Evolutionary conservation across 345 rosid species (phyloP), one percentile per base, ranked within the genome.

Genomic region (Lepidium didymum): DNA sequence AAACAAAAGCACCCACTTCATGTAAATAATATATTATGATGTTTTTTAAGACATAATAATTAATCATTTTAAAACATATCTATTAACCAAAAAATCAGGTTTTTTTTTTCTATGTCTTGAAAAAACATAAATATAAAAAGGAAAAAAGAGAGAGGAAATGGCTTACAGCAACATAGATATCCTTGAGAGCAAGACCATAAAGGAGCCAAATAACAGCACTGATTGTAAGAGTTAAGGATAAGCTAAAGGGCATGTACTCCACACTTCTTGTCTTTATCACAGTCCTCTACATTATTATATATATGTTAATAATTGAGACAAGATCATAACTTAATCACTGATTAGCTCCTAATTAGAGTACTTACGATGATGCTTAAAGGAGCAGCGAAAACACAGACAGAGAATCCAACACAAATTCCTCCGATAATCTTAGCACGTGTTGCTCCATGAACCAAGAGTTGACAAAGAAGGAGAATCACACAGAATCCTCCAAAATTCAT

Each of bases 191-290:
- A 52, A 81, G 51, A 55, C 91, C 91, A 61, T 80, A 86, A 36
- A 83, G 71, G 49, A 84, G 74, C 91, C 91, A 86, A 11, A 67
- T 64, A 44, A 84, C 64, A 14, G 91, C 91, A 75, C 81, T 86
- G 18, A 84, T 6, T 33, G 84, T 79, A 50, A 86, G 86, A 72
- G 81, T 61, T 51, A 84, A 74, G 11, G 91, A 86, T 62, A 86
- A 62, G 62, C 74, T 71, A 66, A 82, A 75, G 2, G 91, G 88
- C 91, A 84, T 86, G 86, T 80, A 86, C 81, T 84, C 91, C 68
- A 86, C 91, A 49, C 88, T 86, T 60, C 77, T 83, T 13, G 85
- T 81, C 66, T 78, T 69, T 37, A 81, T 70, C 40, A 81, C 82
- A 58, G 74, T 58, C 67, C 82, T 76, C 85, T 81, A 74, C 15